Percentiles rank a stretch among this genome's conserved stretches.
These are phyloP conservation scores for Starmera amethionina DNA, from an alignment of 805 yeast species.

Conservation along the genomic window DNA sequence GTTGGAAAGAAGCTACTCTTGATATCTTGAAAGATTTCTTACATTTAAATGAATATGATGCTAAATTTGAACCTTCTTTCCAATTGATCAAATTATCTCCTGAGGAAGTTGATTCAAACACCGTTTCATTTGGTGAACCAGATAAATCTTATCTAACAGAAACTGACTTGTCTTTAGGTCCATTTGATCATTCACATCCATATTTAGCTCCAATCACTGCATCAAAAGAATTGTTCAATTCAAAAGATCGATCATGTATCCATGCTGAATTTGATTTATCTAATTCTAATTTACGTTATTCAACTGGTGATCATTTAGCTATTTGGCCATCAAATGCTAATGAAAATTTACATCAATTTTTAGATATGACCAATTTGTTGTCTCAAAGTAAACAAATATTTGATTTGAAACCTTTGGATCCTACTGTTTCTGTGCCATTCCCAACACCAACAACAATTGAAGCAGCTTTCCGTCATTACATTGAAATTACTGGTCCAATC, in stretches of 20 bases:
- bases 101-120: constrained; percentile 25
- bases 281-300: constrained; percentile 63
- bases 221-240: constrained; percentile 63
- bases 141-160: constrained; percentile 25
- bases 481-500: constrained; percentile 88
- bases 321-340: constrained; percentile 87
- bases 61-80: constrained; percentile 64
- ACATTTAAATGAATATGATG: constrained; percentile 70
- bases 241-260: constrained; percentile 64
- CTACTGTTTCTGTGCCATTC: constrained; percentile 53
- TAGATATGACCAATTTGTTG: constrained; percentile 50
- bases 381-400: constrained; percentile 46
- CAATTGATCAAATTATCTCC: constrained; percentile 29
- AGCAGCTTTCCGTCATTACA: constrained; percentile 72
- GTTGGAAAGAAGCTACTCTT: constrained; percentile 82
- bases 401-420: constrained; percentile 58
- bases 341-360: constrained; percentile 60
- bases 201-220: constrained; percentile 57
- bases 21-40: constrained; percentile 54
- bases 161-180: constrained; percentile 41
- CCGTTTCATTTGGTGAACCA: constrained; percentile 80
- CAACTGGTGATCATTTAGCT: constrained; percentile 95
- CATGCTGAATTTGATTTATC: constrained; percentile 85
- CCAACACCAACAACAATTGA: constrained; percentile 85
- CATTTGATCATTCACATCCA: constrained; percentile 77